These are phyloP conservation scores for Yarrowia sp. DNA, from an alignment of 805 yeast species.

Conservation along the genomic window DNA sequence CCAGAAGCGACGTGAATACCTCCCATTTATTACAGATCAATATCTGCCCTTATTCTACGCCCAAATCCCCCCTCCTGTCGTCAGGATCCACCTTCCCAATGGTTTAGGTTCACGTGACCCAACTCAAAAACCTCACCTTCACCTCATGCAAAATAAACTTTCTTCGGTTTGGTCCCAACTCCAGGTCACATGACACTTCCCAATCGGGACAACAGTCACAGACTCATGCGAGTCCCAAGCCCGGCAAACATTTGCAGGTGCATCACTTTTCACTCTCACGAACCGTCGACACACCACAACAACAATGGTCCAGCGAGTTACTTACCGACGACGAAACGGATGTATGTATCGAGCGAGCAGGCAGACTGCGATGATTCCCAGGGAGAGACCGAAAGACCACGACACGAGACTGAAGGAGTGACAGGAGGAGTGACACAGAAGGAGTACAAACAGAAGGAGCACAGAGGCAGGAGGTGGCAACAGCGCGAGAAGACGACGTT, in stretches of 20 bases:
- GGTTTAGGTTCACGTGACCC: not conserved
- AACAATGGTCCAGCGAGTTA: conserved; percentile 99
- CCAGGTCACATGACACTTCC: conserved; percentile 28
- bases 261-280: conserved; percentile 30
- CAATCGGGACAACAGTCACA: conserved; percentile 38
- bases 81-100: not conserved
- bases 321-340: conserved; percentile 99
- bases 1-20: too few species aligned
- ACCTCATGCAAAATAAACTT: not conserved
- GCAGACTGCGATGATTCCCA: not conserved
- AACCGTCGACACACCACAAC: conserved; percentile 41
- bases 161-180: not conserved
- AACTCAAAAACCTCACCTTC: too few species aligned
- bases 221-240: conserved; percentile 14
- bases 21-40: too few species aligned
- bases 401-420: not conserved
- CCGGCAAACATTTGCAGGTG: conserved; percentile 31
- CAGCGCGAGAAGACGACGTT: too few species aligned
- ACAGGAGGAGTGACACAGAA: not conserved
- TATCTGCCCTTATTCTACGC: too few species aligned
- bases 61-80: not conserved
- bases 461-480: too few species aligned
- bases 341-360: conserved; percentile 64
- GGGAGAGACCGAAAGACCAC: too few species aligned
- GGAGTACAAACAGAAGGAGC: not conserved